Percentiles rank a stretch among this genome's conserved stretches.
Conservation (phyloP, 2,329 filamentous ascomycete genomes). For the Phyllosticta paracitricarpa region DNA sequence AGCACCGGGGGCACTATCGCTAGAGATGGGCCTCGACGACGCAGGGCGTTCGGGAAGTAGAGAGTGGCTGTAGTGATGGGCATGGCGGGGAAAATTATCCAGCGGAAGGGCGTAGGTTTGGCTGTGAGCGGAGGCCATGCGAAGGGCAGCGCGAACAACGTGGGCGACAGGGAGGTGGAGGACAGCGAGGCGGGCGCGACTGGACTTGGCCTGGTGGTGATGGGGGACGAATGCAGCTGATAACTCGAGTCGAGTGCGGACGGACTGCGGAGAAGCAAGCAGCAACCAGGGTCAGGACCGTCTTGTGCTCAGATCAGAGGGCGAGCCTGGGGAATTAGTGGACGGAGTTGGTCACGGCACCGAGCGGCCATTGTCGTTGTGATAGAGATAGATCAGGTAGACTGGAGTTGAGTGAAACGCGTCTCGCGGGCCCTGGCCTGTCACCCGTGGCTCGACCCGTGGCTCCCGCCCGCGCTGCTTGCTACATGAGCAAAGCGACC, state of each 20-base stretch:
- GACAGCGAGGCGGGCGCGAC: background rate
- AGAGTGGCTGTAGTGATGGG: slow-evolving; percentile 23
- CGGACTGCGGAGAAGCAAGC: slow-evolving; percentile 8
- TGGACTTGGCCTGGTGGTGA: background rate
- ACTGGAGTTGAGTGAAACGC: background rate
- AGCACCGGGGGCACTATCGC: slow-evolving; percentile 13
- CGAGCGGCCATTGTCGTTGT: background rate
- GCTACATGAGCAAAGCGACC: background rate
- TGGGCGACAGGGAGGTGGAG: background rate
- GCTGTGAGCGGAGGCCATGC: slow-evolving; percentile 6
- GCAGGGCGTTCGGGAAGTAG: slow-evolving; percentile 19
- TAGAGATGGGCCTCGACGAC: slow-evolving; percentile 7
- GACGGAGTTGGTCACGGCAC: background rate
- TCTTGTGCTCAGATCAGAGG: background rate
- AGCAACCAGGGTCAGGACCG: background rate
- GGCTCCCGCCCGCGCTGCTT: background rate
- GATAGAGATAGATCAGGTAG: background rate
- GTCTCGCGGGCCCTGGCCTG: background rate
- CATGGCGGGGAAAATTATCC: slow-evolving; percentile 25
- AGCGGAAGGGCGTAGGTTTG: slow-evolving; percentile 34
- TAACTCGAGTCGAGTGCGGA: background rate
- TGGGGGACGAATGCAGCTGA: slow-evolving; percentile 3
- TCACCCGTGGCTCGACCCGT: background rate
- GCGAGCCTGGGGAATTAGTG: background rate
- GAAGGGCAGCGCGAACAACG: slow-evolving; percentile 5